phyloP scores from a whole-genome alignment of 2,329 filamentous ascomycete genomes.

The Teratosphaeria nubilosa region DNA sequence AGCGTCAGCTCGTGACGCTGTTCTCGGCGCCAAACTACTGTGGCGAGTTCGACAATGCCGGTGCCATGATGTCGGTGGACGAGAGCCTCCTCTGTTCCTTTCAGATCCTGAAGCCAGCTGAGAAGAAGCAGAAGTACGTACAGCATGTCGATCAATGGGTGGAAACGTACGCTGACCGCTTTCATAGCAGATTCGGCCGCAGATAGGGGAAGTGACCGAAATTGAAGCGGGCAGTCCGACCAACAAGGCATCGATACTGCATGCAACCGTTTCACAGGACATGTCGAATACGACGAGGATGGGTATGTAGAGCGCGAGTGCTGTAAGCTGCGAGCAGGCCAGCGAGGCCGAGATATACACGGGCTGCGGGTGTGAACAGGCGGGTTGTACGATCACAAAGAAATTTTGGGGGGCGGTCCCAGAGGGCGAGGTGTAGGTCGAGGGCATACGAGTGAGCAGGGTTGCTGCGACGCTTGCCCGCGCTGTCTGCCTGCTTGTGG shows the following conservation, averaged over 20 bases:
- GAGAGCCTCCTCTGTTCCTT: slow-evolving; percentile 98
- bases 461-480: background rate
- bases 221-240: background rate
- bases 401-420: background rate
- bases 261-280: background rate
- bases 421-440: background rate
- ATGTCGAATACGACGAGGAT: background rate
- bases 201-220: slow-evolving; percentile 48
- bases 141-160: slow-evolving; percentile 38
- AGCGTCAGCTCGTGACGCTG: slow-evolving; percentile 90
- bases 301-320: background rate
- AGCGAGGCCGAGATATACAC: background rate
- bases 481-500: background rate
- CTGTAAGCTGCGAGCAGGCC: background rate
- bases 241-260: background rate
- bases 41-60: slow-evolving; percentile 97
- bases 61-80: slow-evolving; percentile 99
- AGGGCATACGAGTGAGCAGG: background rate
- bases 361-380: background rate
- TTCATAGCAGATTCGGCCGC: slow-evolving; percentile 84
- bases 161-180: slow-evolving; percentile 2
- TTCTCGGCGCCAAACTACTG: slow-evolving; percentile 99
- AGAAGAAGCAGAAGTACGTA: slow-evolving; percentile 99
- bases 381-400: slow-evolving; percentile 3
- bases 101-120: slow-evolving; percentile 99